A percentile compares a stretch with the other conserved stretches of the same genome.
These are phyloP conservation scores for Dorcoceras hygrometricum DNA, from an alignment of 257 asterid species.

Conservation along the genomic window DNA sequence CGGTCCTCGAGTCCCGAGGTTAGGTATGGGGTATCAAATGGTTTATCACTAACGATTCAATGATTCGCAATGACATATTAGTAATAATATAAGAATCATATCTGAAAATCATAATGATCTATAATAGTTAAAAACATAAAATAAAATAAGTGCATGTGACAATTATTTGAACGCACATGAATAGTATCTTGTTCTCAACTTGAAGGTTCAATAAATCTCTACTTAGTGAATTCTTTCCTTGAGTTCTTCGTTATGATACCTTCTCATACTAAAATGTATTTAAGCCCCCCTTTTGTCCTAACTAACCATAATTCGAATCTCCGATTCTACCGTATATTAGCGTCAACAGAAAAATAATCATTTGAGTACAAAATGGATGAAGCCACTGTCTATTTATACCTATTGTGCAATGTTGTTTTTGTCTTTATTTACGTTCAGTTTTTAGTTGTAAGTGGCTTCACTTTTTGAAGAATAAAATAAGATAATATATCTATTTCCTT, in stretches of 20 bases:
- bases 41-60: background rate
- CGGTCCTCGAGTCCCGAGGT: too few species aligned
- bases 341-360: background rate
- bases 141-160: conserved; percentile 24
- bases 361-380: background rate
- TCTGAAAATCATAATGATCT: conserved; percentile 1
- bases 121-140: background rate
- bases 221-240: background rate
- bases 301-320: background rate
- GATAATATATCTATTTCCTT: too few species aligned
- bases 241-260: background rate
- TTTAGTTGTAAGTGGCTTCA: too few species aligned
- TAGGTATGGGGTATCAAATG: too few species aligned
- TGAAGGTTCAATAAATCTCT: background rate
- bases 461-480: too few species aligned
- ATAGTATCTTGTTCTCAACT: background rate
- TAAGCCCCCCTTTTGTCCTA: too few species aligned
- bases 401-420: background rate
- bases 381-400: too few species aligned
- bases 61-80: background rate
- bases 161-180: conserved; percentile 19
- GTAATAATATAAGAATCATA: conserved; percentile 7
- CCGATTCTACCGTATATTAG: background rate
- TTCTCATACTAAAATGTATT: too few species aligned
- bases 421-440: too few species aligned